phyloP scores from a whole-genome alignment of 2,329 filamentous ascomycete genomes.

The Diaporthe destruens region DNA sequence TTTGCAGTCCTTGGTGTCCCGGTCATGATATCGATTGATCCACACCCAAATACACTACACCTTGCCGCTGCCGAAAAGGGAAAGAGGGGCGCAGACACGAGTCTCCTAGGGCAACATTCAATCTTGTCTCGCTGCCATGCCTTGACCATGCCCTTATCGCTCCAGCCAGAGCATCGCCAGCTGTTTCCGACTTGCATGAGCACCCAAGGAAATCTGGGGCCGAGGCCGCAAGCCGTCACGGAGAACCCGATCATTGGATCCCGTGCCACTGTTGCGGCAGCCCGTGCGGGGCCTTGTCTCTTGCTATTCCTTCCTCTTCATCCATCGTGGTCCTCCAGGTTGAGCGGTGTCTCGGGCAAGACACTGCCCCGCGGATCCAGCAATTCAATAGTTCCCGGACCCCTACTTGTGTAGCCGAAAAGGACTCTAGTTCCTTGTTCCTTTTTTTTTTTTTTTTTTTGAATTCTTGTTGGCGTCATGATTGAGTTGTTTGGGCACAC shows the following conservation, averaged over 20 bases:
- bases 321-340: background rate
- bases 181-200: slow-evolving; percentile 29
- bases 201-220: background rate
- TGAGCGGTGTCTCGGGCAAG: slow-evolving; percentile 12
- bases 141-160: slow-evolving; percentile 26
- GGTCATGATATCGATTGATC: too few species aligned
- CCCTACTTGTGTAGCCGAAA: slow-evolving; percentile 28
- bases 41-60: background rate
- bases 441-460: slow-evolving; percentile 11
- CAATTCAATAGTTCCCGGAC: slow-evolving; percentile 16
- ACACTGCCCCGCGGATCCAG: background rate
- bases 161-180: background rate
- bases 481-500: background rate
- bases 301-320: slow-evolving; percentile 2
- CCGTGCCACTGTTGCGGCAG: slow-evolving; percentile 21
- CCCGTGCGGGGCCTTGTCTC: slow-evolving; percentile 2
- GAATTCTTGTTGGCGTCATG: background rate
- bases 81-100: background rate
- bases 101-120: slow-evolving; percentile 13
- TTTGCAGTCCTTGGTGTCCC: background rate
- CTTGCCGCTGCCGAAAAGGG: background rate
- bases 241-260: slow-evolving; percentile 18
- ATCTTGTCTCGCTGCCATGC: slow-evolving; percentile 30
- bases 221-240: slow-evolving; percentile 20
- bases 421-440: slow-evolving; percentile 9